These are phyloP conservation scores for Cryptosporidium sp. DNA, from an alignment of 169 alveolate species.

Conservation along the genomic window DNA sequence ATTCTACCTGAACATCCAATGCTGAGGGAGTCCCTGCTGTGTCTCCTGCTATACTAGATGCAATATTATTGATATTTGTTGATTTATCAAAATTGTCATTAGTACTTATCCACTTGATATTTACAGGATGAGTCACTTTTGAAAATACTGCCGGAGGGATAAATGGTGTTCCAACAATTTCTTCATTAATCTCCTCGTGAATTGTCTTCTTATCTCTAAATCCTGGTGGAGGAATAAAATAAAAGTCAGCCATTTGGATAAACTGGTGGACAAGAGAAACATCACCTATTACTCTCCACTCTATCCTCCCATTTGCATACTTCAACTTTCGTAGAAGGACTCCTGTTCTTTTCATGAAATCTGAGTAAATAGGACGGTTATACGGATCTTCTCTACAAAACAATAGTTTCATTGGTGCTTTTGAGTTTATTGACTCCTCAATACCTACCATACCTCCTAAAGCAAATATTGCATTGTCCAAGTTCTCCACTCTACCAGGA, in stretches of 20 bases:
- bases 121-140: slow-evolving; percentile 54
- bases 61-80: background rate
- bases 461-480: slow-evolving; percentile 63
- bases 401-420: slow-evolving; percentile 15
- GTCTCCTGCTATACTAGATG: background rate
- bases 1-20: background rate
- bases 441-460: slow-evolving; percentile 52
- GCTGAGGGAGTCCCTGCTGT: background rate
- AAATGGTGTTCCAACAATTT: slow-evolving; percentile 23
- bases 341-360: slow-evolving; percentile 64
- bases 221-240: slow-evolving; percentile 67
- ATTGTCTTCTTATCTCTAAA: slow-evolving; percentile 57
- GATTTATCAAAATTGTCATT: background rate
- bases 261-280: slow-evolving; percentile 36
- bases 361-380: slow-evolving; percentile 46
- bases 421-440: slow-evolving; percentile 15
- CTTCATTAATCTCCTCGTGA: slow-evolving; percentile 53
- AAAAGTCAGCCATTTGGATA: slow-evolving; percentile 69
- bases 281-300: slow-evolving; percentile 40
- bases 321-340: slow-evolving; percentile 12
- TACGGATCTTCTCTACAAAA: slow-evolving; percentile 72
- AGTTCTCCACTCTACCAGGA: slow-evolving; percentile 57
- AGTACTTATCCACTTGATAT: slow-evolving; percentile 26
- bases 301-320: slow-evolving; percentile 26
- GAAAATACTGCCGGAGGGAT: slow-evolving; percentile 72